Evolutionary conservation across 75 land plant genomes (phyloP).

Genomic region (Picea sitchensis): DNA sequence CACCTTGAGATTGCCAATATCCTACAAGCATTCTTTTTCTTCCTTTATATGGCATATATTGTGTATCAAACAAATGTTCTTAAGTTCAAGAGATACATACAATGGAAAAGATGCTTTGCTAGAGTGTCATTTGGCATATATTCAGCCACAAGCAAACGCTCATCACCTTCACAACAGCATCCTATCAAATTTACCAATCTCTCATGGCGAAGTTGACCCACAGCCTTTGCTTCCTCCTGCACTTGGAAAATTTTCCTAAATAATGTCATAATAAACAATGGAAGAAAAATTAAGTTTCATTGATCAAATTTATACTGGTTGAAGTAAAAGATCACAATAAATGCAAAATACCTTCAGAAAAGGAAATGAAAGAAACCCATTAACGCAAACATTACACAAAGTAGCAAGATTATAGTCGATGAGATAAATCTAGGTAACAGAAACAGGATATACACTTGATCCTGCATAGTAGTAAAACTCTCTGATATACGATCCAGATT

Average conservation of each 20-base stretch:
- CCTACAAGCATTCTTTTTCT: too few species aligned
- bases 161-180: constrained; percentile 77
- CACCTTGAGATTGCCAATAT: too few species aligned
- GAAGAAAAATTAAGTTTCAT: neutral
- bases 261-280: neutral
- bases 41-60: too few species aligned
- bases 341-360: neutral
- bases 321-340: neutral
- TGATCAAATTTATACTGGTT: neutral
- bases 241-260: neutral
- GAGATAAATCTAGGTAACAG: neutral
- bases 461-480: neutral
- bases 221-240: constrained; percentile 80
- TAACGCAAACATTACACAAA: neutral
- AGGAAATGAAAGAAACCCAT: neutral
- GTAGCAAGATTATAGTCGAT: neutral
- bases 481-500: neutral
- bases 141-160: constrained; percentile 66
- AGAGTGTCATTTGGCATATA: constrained; percentile 79
- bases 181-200: constrained; percentile 87
- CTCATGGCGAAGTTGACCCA: constrained; percentile 68
- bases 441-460: neutral
- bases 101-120: constrained; percentile 85
- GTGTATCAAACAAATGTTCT: too few species aligned
- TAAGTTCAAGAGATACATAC: constrained; percentile 31